These are phyloP conservation scores for Puccinia polysora DNA, from an alignment of 1,284 basidiomycete species.

Conservation along the genomic window DNA sequence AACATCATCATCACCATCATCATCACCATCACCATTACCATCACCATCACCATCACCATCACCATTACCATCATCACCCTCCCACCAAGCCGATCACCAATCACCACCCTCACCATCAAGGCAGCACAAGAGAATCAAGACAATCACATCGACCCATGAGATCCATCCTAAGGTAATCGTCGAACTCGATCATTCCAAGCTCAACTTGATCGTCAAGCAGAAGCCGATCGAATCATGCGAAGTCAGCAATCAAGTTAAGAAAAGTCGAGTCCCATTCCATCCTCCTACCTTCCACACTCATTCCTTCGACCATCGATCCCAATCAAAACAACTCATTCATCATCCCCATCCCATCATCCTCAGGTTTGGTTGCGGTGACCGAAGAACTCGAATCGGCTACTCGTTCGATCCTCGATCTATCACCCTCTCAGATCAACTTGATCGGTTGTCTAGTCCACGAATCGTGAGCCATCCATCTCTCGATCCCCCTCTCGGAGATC, in stretches of 20 bases:
- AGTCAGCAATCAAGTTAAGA: conserved; percentile 27
- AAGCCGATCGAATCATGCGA: conserved; percentile 25
- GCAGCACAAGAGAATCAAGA: conserved; percentile 1
- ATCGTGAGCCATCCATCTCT: conserved; percentile 33
- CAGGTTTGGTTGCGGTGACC: conserved; percentile 24
- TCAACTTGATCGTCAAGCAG: conserved; percentile 13
- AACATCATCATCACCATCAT: too few relatives aligned
- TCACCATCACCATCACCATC: too few relatives aligned
- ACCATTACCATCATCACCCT: too few relatives aligned
- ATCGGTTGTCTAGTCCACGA: conserved; percentile 32
- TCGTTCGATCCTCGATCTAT: neutral
- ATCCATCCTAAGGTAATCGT: conserved; percentile 15
- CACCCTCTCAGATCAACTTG: neutral
- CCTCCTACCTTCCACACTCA: too few relatives aligned
- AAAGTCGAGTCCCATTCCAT: conserved; percentile 2
- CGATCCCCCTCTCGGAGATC: neutral
- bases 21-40: too few relatives aligned
- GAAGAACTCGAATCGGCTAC: conserved; percentile 21
- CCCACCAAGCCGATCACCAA: too few relatives aligned
- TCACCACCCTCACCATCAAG: neutral
- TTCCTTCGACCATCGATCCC: neutral
- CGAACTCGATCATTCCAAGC: conserved; percentile 11
- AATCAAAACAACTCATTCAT: neutral
- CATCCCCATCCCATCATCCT: neutral
- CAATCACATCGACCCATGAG: neutral